Percentiles rank a stretch among this genome's conserved stretches.
Evolutionary conservation across 208 protist species (phyloP).

Genomic region (Wallacemonas sp.): DNA sequence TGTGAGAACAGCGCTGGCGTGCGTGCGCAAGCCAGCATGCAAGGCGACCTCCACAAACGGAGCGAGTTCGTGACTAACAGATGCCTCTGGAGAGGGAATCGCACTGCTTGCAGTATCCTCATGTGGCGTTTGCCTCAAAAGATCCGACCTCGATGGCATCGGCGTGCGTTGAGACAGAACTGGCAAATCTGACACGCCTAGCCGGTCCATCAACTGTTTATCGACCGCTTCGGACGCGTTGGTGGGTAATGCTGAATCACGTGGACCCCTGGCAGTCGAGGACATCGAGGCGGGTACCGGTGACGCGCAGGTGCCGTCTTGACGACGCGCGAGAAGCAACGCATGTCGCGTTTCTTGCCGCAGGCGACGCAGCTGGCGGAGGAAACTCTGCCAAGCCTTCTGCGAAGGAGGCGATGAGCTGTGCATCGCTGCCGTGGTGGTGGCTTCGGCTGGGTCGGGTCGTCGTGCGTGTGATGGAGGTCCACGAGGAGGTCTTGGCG

Average conservation of each 20-base stretch:
- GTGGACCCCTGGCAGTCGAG: no score
- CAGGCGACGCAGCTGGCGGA: conserved; percentile 18
- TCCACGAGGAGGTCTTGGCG: no score
- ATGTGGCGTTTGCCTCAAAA: background rate
- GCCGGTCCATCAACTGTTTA: conserved; percentile 4
- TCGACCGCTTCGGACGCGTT: background rate
- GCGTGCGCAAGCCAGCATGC: conserved; percentile 1
- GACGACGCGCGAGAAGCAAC: no score
- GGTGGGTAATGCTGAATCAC: background rate
- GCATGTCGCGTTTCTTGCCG: conserved; percentile 2
- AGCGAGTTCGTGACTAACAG: background rate
- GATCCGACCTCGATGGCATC: background rate
- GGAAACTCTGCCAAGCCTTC: conserved; percentile 25
- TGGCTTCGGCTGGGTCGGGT: no score
- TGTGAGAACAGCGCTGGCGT: conserved; percentile 6
- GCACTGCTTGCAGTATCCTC: background rate
- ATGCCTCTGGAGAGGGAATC: background rate
- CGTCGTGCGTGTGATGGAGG: no score
- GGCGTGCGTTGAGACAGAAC: background rate
- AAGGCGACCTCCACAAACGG: conserved; percentile 10
- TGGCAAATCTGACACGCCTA: background rate
- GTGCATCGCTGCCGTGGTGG: no score
- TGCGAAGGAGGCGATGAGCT: background rate
- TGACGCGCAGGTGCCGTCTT: no score
- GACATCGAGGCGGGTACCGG: no score